phyloP scores from a whole-genome alignment of 2,329 filamentous ascomycete genomes.

The Dactylonectria estremocensis region DNA sequence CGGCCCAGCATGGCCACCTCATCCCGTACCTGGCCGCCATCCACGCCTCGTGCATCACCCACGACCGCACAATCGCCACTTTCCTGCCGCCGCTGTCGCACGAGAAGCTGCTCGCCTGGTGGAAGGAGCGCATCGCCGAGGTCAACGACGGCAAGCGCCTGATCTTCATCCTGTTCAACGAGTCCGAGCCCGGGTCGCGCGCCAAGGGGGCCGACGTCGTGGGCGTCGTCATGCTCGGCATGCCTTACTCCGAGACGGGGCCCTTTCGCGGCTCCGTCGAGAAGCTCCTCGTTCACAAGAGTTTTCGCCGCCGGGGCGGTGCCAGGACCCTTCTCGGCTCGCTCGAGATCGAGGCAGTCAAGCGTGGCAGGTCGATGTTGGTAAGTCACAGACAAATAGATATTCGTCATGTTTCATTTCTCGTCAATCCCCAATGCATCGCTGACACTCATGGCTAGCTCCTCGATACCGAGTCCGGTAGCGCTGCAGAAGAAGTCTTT shows the following conservation, averaged over 20 bases:
- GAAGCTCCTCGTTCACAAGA: conserved; percentile 70
- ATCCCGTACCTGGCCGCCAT: conserved; percentile 71
- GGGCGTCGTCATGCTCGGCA: conserved; percentile 69
- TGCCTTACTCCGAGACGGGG: conserved; percentile 69
- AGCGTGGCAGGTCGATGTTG: conserved; percentile 65
- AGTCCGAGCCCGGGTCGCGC: conserved; percentile 51
- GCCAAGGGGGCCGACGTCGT: conserved; percentile 64
- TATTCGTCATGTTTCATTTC: background rate
- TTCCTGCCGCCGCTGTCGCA: conserved; percentile 73
- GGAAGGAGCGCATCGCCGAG: conserved; percentile 68
- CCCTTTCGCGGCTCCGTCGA: conserved; percentile 69
- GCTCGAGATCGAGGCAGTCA: conserved; percentile 69
- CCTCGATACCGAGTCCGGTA: conserved; percentile 68
- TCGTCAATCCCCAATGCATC: background rate
- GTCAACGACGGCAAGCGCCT: conserved; percentile 61
- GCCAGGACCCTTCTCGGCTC: conserved; percentile 66
- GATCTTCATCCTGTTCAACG: conserved; percentile 68
- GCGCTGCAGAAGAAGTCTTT: conserved; percentile 68
- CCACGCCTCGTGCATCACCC: conserved; percentile 72
- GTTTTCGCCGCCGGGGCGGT: conserved; percentile 65
- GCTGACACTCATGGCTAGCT: conserved; percentile 53
- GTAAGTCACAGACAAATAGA: conserved; percentile 56
- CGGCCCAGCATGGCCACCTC: conserved; percentile 64
- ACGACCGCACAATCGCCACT: conserved; percentile 69
- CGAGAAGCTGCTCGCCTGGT: conserved; percentile 70